These are phyloP conservation scores for Leishmania major DNA, from an alignment of 208 protist species.

Conservation along the genomic window DNA sequence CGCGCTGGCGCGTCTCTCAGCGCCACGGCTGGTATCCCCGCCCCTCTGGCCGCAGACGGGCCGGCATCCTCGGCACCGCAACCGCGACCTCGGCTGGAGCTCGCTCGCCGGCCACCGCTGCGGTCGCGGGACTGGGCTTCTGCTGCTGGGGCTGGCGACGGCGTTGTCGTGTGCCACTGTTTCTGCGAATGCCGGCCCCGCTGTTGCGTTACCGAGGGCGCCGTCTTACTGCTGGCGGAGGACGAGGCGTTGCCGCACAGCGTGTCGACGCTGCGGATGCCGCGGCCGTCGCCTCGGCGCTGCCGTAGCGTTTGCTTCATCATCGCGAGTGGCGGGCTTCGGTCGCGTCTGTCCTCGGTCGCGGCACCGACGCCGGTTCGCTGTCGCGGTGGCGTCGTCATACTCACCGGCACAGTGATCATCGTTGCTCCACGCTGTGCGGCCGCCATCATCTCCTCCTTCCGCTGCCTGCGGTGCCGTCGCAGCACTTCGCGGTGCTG, in stretches of 20 bases:
- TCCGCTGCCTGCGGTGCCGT: conserved; percentile 23
- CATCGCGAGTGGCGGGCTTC: conserved; percentile 31
- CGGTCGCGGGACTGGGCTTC: neutral
- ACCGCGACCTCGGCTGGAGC: neutral
- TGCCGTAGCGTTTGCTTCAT: conserved; percentile 22
- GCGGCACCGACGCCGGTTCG: neutral
- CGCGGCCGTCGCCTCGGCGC: neutral
- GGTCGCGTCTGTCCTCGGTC: conserved; percentile 9
- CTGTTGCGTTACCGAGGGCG: neutral
- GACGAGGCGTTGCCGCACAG: neutral
- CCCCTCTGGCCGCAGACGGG: neutral
- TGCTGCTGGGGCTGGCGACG: neutral
- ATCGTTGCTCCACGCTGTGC: neutral
- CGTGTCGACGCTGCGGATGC: neutral
- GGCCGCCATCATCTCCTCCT: neutral
- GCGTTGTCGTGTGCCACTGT: neutral
- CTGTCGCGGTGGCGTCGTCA: conserved; percentile 1
- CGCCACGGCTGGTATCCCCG: neutral
- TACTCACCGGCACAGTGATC: neutral
- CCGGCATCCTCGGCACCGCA: neutral
- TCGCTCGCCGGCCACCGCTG: neutral
- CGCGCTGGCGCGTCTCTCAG: neutral
- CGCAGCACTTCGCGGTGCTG: conserved; percentile 47
- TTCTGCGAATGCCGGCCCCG: neutral
- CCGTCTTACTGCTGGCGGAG: neutral